A percentile compares a stretch with the other conserved stretches of the same genome.
Evolutionary conservation across 2,329 filamentous ascomycete species (phyloP).

Genomic region (Aspergillus carbonarius): DNA sequence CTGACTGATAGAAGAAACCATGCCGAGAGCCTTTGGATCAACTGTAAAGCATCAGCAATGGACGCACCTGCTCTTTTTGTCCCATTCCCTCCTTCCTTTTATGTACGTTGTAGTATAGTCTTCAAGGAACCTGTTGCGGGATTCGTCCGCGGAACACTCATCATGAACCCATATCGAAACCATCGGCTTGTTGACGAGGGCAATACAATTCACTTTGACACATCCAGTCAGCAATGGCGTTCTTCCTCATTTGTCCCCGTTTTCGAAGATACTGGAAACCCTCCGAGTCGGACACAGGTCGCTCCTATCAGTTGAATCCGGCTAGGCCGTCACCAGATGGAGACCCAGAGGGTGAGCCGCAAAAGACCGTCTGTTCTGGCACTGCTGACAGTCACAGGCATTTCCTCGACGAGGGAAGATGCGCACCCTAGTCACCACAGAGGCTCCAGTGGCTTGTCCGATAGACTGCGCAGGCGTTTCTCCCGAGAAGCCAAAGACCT

Average conservation of each 20-base stretch:
- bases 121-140: neutral
- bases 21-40: neutral
- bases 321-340: neutral
- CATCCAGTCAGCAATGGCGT: constrained; percentile 16
- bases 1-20: neutral
- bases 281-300: constrained; percentile 14
- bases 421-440: constrained; percentile 6
- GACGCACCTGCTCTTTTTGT: neutral
- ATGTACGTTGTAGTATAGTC: neutral
- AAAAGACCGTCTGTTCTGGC: neutral
- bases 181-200: neutral
- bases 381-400: constrained; percentile 7
- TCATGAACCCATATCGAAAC: neutral
- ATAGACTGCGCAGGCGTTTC: constrained; percentile 33
- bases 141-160: neutral
- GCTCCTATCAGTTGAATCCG: constrained; percentile 14
- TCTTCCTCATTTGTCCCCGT: constrained; percentile 26
- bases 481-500: constrained; percentile 31
- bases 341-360: constrained; percentile 13
- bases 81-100: neutral
- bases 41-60: neutral
- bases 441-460: constrained; percentile 26
- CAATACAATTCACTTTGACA: neutral
- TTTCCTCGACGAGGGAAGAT: constrained; percentile 12
- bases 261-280: constrained; percentile 21